Percentiles rank a stretch among this genome's conserved stretches.
These are phyloP conservation scores for Neospora caninum DNA, from an alignment of 169 alveolate genomes.

Conservation along the genomic window DNA sequence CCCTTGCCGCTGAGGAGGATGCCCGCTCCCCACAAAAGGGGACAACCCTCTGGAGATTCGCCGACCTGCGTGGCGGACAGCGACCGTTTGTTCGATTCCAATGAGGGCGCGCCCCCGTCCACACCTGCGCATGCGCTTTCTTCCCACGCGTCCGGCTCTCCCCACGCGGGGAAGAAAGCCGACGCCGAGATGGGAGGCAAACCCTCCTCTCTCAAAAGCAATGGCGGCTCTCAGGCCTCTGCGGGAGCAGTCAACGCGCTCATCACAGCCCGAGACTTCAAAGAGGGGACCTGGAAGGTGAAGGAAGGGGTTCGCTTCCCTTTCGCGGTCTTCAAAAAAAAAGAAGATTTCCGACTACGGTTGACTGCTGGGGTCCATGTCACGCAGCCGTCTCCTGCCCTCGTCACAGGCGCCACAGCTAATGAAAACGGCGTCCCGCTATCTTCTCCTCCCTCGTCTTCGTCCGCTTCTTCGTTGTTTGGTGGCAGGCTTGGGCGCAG, in stretches of 20 bases:
- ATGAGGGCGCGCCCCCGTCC: too few relatives aligned
- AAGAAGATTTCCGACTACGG: neutral
- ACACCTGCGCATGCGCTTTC: too few relatives aligned
- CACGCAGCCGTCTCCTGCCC: neutral
- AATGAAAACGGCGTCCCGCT: too few relatives aligned
- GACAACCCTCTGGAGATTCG: too few relatives aligned
- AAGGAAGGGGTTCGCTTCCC: constrained; percentile 7
- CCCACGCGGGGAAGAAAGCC: too few relatives aligned
- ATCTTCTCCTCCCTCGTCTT: neutral
- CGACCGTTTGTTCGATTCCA: too few relatives aligned
- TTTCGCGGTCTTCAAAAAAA: neutral
- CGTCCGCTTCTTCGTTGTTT: neutral
- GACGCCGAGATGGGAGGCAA: too few relatives aligned
- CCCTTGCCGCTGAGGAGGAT: neutral
- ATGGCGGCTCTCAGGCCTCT: neutral
- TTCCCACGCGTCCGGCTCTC: too few relatives aligned
- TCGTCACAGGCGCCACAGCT: too few relatives aligned
- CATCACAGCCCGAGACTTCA: neutral
- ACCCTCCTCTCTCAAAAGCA: too few relatives aligned
- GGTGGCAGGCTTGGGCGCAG: neutral
- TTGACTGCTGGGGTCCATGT: neutral
- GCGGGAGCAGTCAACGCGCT: neutral
- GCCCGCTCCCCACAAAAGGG: neutral
- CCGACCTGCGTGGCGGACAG: too few relatives aligned
- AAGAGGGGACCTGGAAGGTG: neutral